These are phyloP conservation scores for Suillus occidentalis DNA, from an alignment of 768 basidiomycete genomes.

Conservation along the genomic window DNA sequence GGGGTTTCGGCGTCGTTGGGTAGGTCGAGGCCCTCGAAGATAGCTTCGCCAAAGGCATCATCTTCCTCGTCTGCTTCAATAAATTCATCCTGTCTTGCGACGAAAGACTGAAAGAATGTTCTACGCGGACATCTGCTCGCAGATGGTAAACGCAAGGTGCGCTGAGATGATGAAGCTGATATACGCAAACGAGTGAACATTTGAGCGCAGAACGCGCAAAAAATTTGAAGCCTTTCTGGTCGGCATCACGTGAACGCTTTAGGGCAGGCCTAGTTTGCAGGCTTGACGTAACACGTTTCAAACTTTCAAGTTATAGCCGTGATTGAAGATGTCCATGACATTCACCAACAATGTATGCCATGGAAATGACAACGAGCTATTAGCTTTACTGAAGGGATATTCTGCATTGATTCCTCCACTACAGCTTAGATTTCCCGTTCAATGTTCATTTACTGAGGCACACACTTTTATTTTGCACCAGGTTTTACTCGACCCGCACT, in stretches of 20 bases:
- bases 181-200: slow-evolving; percentile 26
- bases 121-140: slow-evolving; percentile 10
- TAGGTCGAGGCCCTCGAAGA: slow-evolving; percentile 15
- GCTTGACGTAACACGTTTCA: not conserved
- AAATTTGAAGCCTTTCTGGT: slow-evolving; percentile 18
- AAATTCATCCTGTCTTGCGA: slow-evolving; percentile 1
- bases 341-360: not conserved
- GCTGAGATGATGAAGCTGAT: slow-evolving; percentile 12
- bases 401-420: slow-evolving; percentile 50
- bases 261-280: not conserved
- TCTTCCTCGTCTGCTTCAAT: slow-evolving; percentile 14
- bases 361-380: slow-evolving; percentile 25
- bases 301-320: too few species aligned
- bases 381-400: slow-evolving; percentile 51
- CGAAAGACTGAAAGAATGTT: slow-evolving; percentile 23
- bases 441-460: slow-evolving; percentile 37
- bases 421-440: slow-evolving; percentile 40
- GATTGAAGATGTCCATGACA: not conserved
- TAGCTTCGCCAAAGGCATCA: slow-evolving; percentile 15
- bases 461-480: slow-evolving; percentile 56
- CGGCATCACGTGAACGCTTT: not conserved
- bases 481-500: slow-evolving; percentile 54
- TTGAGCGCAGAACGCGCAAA: slow-evolving; percentile 8
- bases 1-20: slow-evolving; percentile 15
- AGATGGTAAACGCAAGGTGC: slow-evolving; percentile 12